phyloP scores from a whole-genome alignment of 106 monocot species.

The Acorus gramineus region DNA sequence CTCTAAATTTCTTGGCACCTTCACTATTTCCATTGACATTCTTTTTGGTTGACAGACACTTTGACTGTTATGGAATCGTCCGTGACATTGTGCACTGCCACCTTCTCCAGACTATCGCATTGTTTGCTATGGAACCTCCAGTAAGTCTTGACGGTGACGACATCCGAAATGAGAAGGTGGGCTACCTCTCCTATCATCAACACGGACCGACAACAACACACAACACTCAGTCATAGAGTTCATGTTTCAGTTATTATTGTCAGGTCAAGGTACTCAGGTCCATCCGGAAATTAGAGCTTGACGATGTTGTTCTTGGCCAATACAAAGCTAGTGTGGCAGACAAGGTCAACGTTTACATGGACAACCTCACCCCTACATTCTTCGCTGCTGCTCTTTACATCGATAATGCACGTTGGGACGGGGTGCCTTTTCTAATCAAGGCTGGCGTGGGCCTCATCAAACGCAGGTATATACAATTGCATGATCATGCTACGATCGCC shows the following conservation, averaged over 20 bases:
- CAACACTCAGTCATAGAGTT: background rate
- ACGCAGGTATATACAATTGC: constrained; percentile 39
- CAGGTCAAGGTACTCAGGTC: constrained; percentile 91
- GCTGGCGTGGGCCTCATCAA: constrained; percentile 74
- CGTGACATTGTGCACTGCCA: constrained; percentile 80
- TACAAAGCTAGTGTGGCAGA: constrained; percentile 37
- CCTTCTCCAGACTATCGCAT: constrained; percentile 78
- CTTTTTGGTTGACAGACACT: constrained; percentile 41
- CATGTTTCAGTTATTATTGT: background rate
- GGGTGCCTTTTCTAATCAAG: constrained; percentile 83
- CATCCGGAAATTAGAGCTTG: constrained; percentile 58
- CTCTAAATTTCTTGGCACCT: no score
- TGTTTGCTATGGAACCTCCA: constrained; percentile 93
- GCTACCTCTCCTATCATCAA: background rate
- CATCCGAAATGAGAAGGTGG: constrained; percentile 91
- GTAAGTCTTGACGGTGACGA: constrained; percentile 91
- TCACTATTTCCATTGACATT: background rate
- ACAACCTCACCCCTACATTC: constrained; percentile 65
- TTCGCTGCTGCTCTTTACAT: constrained; percentile 86
- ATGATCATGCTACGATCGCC: background rate
- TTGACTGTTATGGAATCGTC: constrained; percentile 72
- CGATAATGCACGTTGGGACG: constrained; percentile 92
- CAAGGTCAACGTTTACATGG: constrained; percentile 21
- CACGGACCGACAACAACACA: background rate
- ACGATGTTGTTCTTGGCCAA: constrained; percentile 71